Evolutionary conservation across 176 grass and related monocot species (phyloP), one percentile per base, ranked within the genome.

Genomic region (Ampelocalamus luodianensis): DNA sequence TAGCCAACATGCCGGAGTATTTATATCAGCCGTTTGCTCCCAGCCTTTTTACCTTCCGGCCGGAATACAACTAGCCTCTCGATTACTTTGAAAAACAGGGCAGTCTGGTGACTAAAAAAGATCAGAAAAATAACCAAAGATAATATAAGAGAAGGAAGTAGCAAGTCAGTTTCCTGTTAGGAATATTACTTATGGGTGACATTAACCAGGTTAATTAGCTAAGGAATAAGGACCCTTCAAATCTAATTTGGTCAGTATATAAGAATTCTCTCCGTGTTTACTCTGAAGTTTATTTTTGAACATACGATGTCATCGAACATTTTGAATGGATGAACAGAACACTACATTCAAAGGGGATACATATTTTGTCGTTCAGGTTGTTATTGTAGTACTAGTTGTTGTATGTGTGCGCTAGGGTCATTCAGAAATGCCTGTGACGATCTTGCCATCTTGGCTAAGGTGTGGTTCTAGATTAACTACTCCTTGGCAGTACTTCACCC

Each of bases 401-500:
- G 12, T 78, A 39, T 78, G 7, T 45, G 13, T 23, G 71, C 1
- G 32, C 32, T 10, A 22, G 20, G 22, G 1, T 56, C 22, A 40
- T 65, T 56, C 76, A 51, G 23, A 64, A 51, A 79, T 40, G 42
- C 54, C 32, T 34, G 32, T 34, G 32, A 34, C 32, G 32, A 34
- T 34, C 32, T 34, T 2, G 32, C 32, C 32, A 3, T 34, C 32
- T 8, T 63, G 36, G 4, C 72, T 15, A 71, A 44, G 40, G 5
- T 71, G n/a, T 61, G 11, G 24, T 9, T 59, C 24, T 45, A 24
- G 37, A 55, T 45, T 46, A 16, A 17, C 39, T 71, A 16, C 11
- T 24, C 68, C 40, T 46, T 46, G 42, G 42, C 26, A 80, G 44
- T 18, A 55, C 62, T 84, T 39, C 74, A 72, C 74, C 9, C 12